phyloP scores from a whole-genome alignment of 805 yeast genomes.

The Kodamaea sagamina region DNA sequence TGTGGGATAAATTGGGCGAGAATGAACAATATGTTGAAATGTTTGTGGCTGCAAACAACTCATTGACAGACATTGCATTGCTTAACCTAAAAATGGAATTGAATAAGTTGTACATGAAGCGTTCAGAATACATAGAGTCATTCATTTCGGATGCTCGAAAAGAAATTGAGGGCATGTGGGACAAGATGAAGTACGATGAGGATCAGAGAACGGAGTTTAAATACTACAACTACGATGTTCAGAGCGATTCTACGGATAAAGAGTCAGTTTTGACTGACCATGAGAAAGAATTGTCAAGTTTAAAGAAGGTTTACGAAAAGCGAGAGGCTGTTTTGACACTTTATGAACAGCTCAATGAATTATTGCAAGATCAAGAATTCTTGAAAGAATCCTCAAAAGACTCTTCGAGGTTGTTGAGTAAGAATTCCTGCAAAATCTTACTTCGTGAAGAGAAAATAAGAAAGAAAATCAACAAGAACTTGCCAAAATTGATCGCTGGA shows the following conservation, averaged over 20 bases:
- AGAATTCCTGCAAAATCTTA: slow-evolving; percentile 76
- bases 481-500: slow-evolving; percentile 63
- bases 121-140: slow-evolving; percentile 64
- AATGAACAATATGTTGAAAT: slow-evolving; percentile 38
- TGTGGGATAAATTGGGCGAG: slow-evolving; percentile 63
- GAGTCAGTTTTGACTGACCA: slow-evolving; percentile 65
- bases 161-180: slow-evolving; percentile 65
- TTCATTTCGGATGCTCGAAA: slow-evolving; percentile 64
- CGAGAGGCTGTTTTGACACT: slow-evolving; percentile 57
- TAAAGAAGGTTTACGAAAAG: slow-evolving; percentile 51
- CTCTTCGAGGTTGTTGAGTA: slow-evolving; percentile 72
- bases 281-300: slow-evolving; percentile 57
- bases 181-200: slow-evolving; percentile 56
- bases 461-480: slow-evolving; percentile 60
- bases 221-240: slow-evolving; percentile 34
- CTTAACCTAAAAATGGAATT: slow-evolving; percentile 56
- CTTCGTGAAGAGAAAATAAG: slow-evolving; percentile 79
- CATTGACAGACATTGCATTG: slow-evolving; percentile 51
- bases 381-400: slow-evolving; percentile 74
- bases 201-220: slow-evolving; percentile 52
- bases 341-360: slow-evolving; percentile 55
- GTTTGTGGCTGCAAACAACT: slow-evolving; percentile 49
- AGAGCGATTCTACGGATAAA: slow-evolving; percentile 44
- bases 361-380: slow-evolving; percentile 60
- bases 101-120: slow-evolving; percentile 56